A percentile compares a stretch with the other conserved stretches of the same genome.
Evolutionary conservation across 306 rosid species (phyloP).

Genomic region (Quillaja saponaria): DNA sequence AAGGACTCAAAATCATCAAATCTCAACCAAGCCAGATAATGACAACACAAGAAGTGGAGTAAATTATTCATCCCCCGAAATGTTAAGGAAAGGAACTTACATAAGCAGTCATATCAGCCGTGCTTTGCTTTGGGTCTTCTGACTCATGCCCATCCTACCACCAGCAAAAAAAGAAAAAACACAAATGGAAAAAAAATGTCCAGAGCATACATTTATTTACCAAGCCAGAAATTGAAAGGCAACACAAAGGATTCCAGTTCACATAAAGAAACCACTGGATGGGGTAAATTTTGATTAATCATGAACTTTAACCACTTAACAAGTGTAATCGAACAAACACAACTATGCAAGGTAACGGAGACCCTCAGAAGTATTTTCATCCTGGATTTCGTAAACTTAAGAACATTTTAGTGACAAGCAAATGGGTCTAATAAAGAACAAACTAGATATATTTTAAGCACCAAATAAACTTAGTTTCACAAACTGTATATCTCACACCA

Average conservation of each 20-base stretch:
- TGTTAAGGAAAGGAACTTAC: conserved; percentile 60
- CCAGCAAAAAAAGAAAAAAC: not conserved
- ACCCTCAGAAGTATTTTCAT: no score
- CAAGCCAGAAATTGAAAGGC: not conserved
- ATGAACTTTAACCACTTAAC: not conserved
- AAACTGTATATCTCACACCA: no score
- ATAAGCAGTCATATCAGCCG: conserved; percentile 96
- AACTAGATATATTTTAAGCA: no score
- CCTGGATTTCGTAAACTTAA: not conserved
- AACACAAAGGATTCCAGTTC: not conserved
- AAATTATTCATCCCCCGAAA: not conserved
- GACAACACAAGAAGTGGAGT: not conserved
- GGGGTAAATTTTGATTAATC: not conserved
- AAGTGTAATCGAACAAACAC: not conserved
- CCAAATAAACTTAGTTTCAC: no score
- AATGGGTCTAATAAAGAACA: not conserved
- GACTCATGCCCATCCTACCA: conserved; percentile 78
- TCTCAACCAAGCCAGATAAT: not conserved
- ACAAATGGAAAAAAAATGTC: not conserved
- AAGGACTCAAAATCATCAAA: not conserved
- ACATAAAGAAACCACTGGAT: not conserved
- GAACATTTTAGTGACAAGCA: not conserved
- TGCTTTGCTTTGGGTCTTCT: conserved; percentile 80
- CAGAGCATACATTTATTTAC: not conserved
- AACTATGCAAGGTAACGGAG: not conserved